Conservation (phyloP, 805 yeast species). For the Yarrowia sp. region DNA sequence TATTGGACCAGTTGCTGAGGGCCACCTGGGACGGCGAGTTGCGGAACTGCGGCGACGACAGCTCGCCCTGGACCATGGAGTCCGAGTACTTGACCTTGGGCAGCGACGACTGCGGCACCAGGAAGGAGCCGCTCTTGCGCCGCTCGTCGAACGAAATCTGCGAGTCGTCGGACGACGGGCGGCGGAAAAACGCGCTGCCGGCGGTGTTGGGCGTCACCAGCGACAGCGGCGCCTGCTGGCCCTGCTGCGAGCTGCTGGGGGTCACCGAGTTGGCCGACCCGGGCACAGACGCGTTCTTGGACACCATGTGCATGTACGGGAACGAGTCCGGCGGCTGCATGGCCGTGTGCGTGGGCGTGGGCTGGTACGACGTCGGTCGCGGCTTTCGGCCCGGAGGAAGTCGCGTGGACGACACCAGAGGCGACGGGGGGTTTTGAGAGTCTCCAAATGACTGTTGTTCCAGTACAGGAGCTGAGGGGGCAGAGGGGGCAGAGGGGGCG, state of each 20-base stretch:
- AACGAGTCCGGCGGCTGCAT: conserved; percentile 33
- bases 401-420: conserved; percentile 19
- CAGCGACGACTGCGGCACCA: conserved; percentile 37
- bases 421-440: background rate
- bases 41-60: conserved; percentile 32
- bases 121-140: conserved; percentile 28
- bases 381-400: conserved; percentile 47
- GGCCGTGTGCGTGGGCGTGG: conserved; percentile 40
- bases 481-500: too few species aligned
- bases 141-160: conserved; percentile 38
- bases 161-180: conserved; percentile 30
- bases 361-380: conserved; percentile 52
- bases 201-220: conserved; percentile 6
- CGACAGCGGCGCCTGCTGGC: conserved; percentile 1
- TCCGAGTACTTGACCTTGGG: conserved; percentile 38
- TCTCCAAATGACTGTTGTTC: background rate
- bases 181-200: conserved; percentile 6
- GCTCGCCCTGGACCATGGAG: conserved; percentile 37
- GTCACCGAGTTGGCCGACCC: conserved; percentile 33
- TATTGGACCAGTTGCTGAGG: conserved; percentile 27
- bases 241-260: background rate
- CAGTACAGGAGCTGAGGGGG: background rate
- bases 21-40: conserved; percentile 31
- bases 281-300: conserved; percentile 21
- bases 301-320: conserved; percentile 29